These are phyloP conservation scores for Decorospora gaudefroyi DNA, from an alignment of 2,329 filamentous ascomycete genomes.

Conservation along the genomic window DNA sequence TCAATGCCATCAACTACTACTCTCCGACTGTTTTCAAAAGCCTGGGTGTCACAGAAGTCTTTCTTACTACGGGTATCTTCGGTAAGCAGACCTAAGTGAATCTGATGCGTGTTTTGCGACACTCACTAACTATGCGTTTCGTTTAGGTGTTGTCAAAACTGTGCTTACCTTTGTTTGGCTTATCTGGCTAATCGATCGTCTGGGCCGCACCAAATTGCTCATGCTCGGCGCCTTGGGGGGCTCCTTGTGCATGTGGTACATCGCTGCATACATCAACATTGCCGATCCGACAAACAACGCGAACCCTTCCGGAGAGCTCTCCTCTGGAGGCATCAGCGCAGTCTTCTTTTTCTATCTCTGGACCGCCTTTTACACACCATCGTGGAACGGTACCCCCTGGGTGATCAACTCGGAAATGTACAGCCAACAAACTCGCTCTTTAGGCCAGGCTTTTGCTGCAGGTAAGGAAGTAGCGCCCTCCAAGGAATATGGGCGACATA, in stretches of 20 bases:
- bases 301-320: slow-evolving; percentile 38
- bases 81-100: too few relatives aligned
- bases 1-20: slow-evolving; percentile 78
- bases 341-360: slow-evolving; percentile 76
- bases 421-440: slow-evolving; percentile 64
- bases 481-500: neutral
- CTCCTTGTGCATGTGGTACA: slow-evolving; percentile 66
- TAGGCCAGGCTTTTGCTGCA: slow-evolving; percentile 59
- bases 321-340: slow-evolving; percentile 60
- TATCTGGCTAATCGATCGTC: slow-evolving; percentile 67
- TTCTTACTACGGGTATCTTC: slow-evolving; percentile 65
- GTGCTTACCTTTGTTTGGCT: slow-evolving; percentile 70
- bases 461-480: neutral
- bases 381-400: slow-evolving; percentile 77
- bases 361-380: slow-evolving; percentile 71
- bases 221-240: slow-evolving; percentile 66
- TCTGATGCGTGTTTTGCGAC: too few relatives aligned
- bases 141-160: slow-evolving; percentile 58
- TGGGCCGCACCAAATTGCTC: slow-evolving; percentile 66
- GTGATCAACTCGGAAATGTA: slow-evolving; percentile 77
- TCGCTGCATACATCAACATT: slow-evolving; percentile 63
- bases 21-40: slow-evolving; percentile 70
- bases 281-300: slow-evolving; percentile 49
- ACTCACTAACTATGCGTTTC: too few relatives aligned
- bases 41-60: slow-evolving; percentile 64